Percentiles rank a stretch among this genome's conserved stretches.
phyloP scores from a whole-genome alignment of 352 stramenopile species.

The Pythium pyrilobum region DNA sequence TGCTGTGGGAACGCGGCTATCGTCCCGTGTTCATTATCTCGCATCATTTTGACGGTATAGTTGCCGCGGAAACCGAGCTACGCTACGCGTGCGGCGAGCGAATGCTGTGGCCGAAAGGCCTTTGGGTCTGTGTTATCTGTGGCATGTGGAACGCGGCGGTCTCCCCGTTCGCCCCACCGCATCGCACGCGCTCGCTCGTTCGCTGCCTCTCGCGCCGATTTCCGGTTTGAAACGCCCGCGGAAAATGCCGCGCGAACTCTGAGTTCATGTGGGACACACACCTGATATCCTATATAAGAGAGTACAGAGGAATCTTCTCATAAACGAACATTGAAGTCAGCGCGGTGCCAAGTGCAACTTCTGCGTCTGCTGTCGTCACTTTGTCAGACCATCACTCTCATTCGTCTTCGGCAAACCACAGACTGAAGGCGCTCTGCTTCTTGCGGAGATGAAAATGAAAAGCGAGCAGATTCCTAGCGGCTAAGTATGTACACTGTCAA shows the following conservation, averaged over 20 bases:
- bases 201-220: not conserved
- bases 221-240: not conserved
- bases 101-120: no score
- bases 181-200: not conserved
- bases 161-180: not conserved
- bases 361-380: slow-evolving; percentile 6
- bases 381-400: slow-evolving; percentile 9
- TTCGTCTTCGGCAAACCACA: no score
- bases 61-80: no score
- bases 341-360: slow-evolving; percentile 15
- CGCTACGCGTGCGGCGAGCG: no score
- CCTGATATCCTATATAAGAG: slow-evolving; percentile 1
- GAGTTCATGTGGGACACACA: not conserved
- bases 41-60: no score
- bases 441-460: slow-evolving; percentile 1
- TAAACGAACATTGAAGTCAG: slow-evolving; percentile 24
- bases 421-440: no score
- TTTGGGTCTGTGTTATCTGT: no score
- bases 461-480: not conserved
- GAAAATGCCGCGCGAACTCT: not conserved
- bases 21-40: no score
- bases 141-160: not conserved
- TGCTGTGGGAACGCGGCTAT: no score
- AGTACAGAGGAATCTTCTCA: not conserved
- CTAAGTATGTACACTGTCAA: slow-evolving; percentile 8